Evolutionary conservation across 176 grass and related monocot genomes (phyloP).

Genomic region (Eleusine indica): DNA sequence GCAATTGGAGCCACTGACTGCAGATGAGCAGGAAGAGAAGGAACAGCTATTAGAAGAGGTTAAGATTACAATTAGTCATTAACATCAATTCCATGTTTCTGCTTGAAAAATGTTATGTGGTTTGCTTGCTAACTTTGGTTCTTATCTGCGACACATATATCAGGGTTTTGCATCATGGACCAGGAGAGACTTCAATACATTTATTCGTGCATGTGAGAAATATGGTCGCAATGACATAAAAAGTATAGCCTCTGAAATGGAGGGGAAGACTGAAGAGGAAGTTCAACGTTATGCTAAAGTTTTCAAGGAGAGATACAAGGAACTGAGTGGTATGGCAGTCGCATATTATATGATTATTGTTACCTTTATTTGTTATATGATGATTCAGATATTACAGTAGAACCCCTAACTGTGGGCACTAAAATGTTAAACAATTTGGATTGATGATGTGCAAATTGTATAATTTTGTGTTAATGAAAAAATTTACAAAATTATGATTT

Average conservation of each 20-base stretch:
- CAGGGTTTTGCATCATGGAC: conserved; percentile 97
- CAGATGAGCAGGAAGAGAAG: conserved; percentile 92
- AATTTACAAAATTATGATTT: background rate
- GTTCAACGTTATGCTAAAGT: conserved; percentile 85
- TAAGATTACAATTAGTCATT: conserved; percentile 5
- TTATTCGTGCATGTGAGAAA: conserved; percentile 94
- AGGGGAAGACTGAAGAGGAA: conserved; percentile 97
- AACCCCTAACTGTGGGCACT: background rate
- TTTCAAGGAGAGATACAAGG: conserved; percentile 93
- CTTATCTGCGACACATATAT: conserved; percentile 10
- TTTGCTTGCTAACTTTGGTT: conserved; percentile 15
- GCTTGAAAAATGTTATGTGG: background rate
- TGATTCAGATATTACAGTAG: background rate
- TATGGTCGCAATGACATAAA: conserved; percentile 95
- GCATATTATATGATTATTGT: background rate
- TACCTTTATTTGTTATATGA: background rate
- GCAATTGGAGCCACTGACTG: conserved; percentile 76
- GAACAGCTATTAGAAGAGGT: conserved; percentile 83
- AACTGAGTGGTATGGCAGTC: conserved; percentile 74
- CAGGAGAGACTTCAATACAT: conserved; percentile 92
- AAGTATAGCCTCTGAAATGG: conserved; percentile 89
- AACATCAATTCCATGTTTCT: background rate
- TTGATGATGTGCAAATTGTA: background rate
- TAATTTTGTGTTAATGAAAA: background rate
- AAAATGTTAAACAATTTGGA: background rate